Evolutionary conservation across 2,329 filamentous ascomycete genomes (phyloP).

Genomic region (Mycosphaerella sp.): DNA sequence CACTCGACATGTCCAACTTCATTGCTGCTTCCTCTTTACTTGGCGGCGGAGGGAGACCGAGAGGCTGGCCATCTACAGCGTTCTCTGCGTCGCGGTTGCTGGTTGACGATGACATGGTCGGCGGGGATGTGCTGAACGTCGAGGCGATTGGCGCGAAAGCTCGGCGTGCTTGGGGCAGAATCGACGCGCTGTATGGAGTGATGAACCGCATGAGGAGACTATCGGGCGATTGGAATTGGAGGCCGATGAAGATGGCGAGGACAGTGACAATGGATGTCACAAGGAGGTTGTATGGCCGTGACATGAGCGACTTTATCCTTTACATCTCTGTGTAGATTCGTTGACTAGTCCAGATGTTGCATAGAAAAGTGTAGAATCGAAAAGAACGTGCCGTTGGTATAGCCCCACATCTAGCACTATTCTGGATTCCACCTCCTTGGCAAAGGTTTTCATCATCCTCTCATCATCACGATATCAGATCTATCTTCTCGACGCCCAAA

Average conservation of each 20-base stretch:
- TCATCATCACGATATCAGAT: no score
- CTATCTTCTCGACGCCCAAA: no score
- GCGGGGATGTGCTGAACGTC: neutral
- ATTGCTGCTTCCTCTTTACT: conserved; percentile 27
- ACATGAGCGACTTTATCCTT: neutral
- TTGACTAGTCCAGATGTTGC: no score
- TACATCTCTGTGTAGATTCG: no score
- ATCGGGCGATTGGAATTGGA: conserved; percentile 4
- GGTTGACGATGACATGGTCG: neutral
- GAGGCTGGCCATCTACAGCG: conserved; percentile 8
- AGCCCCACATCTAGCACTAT: no score
- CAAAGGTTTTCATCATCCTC: no score
- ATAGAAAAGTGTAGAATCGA: no score
- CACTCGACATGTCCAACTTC: conserved; percentile 32
- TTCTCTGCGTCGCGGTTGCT: neutral
- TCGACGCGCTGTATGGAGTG: neutral
- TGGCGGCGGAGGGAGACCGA: conserved; percentile 23
- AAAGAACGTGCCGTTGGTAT: no score
- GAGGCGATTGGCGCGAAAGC: conserved; percentile 6
- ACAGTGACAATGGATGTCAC: neutral
- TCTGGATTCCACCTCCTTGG: no score
- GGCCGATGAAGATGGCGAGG: conserved; percentile 5
- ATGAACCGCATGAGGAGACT: conserved; percentile 12
- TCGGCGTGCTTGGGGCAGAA: conserved; percentile 1
- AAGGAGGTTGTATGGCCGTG: conserved; percentile 1